phyloP scores from a whole-genome alignment of 495 filamentous ascomycete species.

The Aspergillus biplanus region DNA sequence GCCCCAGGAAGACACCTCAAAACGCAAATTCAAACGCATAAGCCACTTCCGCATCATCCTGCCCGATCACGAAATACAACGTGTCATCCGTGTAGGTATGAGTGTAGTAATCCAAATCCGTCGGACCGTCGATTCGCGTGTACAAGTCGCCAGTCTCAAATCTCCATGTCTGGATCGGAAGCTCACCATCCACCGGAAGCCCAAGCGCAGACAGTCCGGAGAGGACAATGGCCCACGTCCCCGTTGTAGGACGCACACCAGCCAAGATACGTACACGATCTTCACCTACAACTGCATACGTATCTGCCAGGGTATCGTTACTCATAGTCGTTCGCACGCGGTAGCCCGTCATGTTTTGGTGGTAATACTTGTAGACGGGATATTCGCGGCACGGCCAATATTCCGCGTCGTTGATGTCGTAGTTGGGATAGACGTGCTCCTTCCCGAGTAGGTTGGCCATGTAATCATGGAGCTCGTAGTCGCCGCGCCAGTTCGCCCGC shows the following conservation, averaged over 20 bases:
- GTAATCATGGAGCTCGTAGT: neutral
- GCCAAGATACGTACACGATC: neutral
- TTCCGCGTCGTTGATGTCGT: neutral
- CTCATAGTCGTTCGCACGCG: neutral
- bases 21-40: neutral
- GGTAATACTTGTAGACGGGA: neutral
- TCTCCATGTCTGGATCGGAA: neutral
- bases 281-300: neutral
- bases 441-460: conserved; percentile 4
- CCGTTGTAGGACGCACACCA: neutral
- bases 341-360: conserved; percentile 1
- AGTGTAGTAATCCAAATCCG: neutral
- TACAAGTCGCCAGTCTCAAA: neutral
- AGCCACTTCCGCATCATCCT: neutral
- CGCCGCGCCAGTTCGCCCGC: neutral
- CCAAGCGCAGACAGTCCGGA: neutral
- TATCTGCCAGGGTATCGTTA: neutral
- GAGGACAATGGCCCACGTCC: neutral
- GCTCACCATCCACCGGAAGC: neutral
- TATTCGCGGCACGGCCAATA: neutral
- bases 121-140: neutral
- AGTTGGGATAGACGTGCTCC: neutral
- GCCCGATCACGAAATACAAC: neutral
- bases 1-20: too few species aligned
- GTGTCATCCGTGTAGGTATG: neutral